Percentiles rank a stretch among this genome's conserved stretches.
Evolutionary conservation across 139 green algal species (phyloP).

Genomic region (Tetraselmis striata): DNA sequence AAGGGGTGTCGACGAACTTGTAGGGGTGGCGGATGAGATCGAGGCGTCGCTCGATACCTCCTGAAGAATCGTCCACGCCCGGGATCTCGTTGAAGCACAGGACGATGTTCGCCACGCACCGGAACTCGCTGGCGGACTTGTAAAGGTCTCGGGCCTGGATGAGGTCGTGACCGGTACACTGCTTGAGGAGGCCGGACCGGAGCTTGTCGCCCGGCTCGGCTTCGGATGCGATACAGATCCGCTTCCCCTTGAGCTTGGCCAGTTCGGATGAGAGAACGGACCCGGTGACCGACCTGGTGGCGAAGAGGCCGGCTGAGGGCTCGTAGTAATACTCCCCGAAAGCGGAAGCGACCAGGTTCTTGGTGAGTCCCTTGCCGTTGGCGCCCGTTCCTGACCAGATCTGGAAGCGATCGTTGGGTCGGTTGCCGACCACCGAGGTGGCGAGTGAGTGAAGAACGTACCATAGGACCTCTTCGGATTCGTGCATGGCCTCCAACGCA

Average conservation of each 20-base stretch:
- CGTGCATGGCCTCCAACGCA: neutral
- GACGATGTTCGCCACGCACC: neutral
- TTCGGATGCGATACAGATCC: neutral
- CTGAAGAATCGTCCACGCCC: neutral
- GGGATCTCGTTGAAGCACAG: neutral
- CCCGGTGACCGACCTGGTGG: neutral
- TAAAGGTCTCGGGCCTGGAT: neutral
- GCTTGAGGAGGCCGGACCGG: neutral
- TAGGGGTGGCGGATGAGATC: neutral
- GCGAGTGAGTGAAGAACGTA: neutral
- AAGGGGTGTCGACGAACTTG: neutral
- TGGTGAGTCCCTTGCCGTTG: neutral
- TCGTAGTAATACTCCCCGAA: neutral
- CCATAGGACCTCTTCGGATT: neutral
- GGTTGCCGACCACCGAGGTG: neutral
- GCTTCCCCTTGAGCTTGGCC: neutral
- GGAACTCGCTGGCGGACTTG: neutral
- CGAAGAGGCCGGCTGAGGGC: neutral
- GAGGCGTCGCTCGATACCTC: neutral
- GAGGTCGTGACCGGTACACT: neutral
- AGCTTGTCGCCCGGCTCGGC: neutral
- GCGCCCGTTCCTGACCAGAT: neutral
- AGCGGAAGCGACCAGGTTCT: neutral
- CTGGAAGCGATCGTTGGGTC: neutral
- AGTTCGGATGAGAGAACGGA: neutral